Evolutionary conservation across 768 basidiomycete genomes (phyloP), one percentile per base, ranked within the genome.

Genomic region (Amanita inopinata): DNA sequence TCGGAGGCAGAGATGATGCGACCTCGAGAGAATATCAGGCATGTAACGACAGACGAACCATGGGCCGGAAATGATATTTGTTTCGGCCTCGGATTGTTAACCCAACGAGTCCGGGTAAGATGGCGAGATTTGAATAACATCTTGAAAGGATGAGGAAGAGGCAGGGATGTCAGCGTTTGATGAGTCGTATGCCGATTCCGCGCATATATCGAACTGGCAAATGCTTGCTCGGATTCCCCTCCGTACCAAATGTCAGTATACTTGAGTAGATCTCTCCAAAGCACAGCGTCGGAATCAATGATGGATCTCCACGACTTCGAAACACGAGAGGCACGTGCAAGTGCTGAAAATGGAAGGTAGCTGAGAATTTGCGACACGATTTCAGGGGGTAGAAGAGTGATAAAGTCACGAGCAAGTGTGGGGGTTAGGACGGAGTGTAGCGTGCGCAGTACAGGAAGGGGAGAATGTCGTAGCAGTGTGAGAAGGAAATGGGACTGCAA

Each of bases 1-100:
- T 99, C 94, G 0, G 91, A 94, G 8, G 94, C 93, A 8, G 89
- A 92, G 54, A 99, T 90, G 63, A 99, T 90, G 47, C 93, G 89
- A 22, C 87, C 86, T 47, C 80, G 79, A 38, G 94, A 96, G 66
- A 99, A 89, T 53, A 97, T 76, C 34, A 97, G 78, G 59, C 92
- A 96, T 31, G 94, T 99, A 57, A 99, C 91, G 48, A 97, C 94
- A 17, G 83, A 80, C 33, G 76, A 76, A 0, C 90, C 89, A 52
- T 92, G 87, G 8, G 92, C 92, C 1, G 83, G 73, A 66, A 98
- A 94, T 3, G 82, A 80, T 38, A 81, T 67, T 45, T 86, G 83
- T 50, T 77, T 83, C 10, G 82, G 87, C 45, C 78, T 70, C 18
- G 74, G 66, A 55, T 80, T 79, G 38, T 71, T 71, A 11, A 86